Conservation (phyloP, 306 rosid genomes). For the Leucaena leucocephala region DNA sequence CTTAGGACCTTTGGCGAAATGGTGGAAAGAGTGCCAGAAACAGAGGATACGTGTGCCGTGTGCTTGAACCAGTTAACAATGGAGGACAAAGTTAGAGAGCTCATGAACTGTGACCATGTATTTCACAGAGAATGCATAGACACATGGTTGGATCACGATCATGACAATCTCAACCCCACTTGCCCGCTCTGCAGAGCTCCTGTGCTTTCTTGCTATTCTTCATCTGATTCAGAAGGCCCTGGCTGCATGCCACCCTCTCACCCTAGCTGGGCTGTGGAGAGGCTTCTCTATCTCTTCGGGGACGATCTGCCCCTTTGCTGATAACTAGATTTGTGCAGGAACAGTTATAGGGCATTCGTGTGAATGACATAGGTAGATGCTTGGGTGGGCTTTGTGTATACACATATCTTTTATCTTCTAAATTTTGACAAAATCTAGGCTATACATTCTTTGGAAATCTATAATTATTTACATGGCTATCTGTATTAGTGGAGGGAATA, state of each 20-base stretch:
- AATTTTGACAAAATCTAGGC: not conserved
- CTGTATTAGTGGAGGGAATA: not conserved
- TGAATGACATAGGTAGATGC: not conserved
- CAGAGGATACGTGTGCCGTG: constrained; percentile 68
- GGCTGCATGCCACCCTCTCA: constrained; percentile 44
- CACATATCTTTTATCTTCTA: not conserved
- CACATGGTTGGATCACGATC: constrained; percentile 65
- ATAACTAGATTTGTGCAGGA: not conserved
- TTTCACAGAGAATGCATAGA: constrained; percentile 84
- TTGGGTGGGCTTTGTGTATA: constrained; percentile 10
- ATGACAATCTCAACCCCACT: constrained; percentile 48
- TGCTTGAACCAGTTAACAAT: constrained; percentile 56
- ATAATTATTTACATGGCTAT: not conserved
- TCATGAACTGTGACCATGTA: constrained; percentile 73
- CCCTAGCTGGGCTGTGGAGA: constrained; percentile 89
- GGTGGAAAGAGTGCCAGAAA: constrained; percentile 43
- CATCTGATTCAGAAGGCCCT: constrained; percentile 42
- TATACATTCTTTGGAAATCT: constrained; percentile 14
- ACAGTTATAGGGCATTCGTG: constrained; percentile 32
- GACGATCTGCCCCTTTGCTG: constrained; percentile 60
- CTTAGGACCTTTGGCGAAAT: constrained; percentile 63
- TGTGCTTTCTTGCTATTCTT: constrained; percentile 40
- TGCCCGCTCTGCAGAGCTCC: constrained; percentile 87
- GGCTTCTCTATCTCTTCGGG: constrained; percentile 83
- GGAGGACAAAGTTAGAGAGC: constrained; percentile 69